phyloP scores from a whole-genome alignment of 2,329 filamentous ascomycete species.

The Hymenoscyphus fructigenus region DNA sequence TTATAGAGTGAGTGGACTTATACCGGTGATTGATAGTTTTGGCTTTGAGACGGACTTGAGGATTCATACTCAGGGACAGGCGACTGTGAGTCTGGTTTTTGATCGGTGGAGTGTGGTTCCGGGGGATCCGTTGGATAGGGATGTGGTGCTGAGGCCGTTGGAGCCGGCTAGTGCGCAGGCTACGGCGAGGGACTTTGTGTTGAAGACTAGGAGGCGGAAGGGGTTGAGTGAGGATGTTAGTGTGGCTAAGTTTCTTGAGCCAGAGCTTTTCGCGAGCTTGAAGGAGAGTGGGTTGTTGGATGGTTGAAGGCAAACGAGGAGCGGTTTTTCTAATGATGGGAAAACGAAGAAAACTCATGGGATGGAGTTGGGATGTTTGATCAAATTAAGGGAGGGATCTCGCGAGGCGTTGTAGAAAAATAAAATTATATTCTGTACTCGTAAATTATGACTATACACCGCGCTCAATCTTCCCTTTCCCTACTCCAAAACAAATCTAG shows the following conservation, averaged over 20 bases:
- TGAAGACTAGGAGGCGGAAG: constrained; percentile 93
- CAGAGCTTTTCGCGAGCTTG: constrained; percentile 84
- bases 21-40: constrained; percentile 96
- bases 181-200: constrained; percentile 90
- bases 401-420: constrained; percentile 4
- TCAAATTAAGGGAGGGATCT: neutral
- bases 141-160: constrained; percentile 76
- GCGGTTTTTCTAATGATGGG: constrained; percentile 9
- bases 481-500: too few relatives aligned
- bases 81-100: constrained; percentile 87
- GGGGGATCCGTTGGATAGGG: constrained; percentile 88
- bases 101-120: constrained; percentile 96
- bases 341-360: constrained; percentile 13
- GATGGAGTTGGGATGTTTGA: constrained; percentile 6
- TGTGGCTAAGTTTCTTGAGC: constrained; percentile 94
- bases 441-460: neutral
- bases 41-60: constrained; percentile 96
- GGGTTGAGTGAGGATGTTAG: constrained; percentile 93
- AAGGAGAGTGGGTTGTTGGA: constrained; percentile 88
- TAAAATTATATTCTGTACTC: neutral
- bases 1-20: constrained; percentile 84
- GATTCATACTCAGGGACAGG: constrained; percentile 92
- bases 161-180: constrained; percentile 87
- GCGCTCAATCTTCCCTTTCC: too few relatives aligned
- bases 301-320: constrained; percentile 38